These are phyloP conservation scores for Phytopythium kandeliae DNA, from an alignment of 352 stramenopile species.

Conservation along the genomic window DNA sequence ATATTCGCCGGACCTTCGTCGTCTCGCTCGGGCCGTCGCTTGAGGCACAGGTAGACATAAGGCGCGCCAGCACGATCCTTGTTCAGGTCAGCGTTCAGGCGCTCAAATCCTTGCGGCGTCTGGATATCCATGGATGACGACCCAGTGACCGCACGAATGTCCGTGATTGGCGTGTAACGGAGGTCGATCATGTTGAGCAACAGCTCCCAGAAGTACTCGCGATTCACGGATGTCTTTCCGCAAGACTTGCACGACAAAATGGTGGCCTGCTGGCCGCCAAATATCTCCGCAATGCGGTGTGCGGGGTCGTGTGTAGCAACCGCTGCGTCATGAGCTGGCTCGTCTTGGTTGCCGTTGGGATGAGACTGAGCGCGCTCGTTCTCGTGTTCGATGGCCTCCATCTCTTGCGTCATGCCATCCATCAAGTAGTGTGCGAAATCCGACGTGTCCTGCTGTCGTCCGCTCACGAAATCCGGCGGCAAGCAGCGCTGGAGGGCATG, in stretches of 20 bases:
- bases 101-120: slow-evolving; percentile 62
- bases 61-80: slow-evolving; percentile 71
- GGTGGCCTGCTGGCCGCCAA: slow-evolving; percentile 76
- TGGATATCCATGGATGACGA: slow-evolving; percentile 62
- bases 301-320: slow-evolving; percentile 17
- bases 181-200: slow-evolving; percentile 89
- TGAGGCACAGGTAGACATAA: slow-evolving; percentile 83
- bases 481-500: slow-evolving; percentile 71
- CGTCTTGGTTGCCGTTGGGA: neutral
- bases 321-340: neutral
- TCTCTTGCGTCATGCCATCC: slow-evolving; percentile 65
- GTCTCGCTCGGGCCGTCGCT: slow-evolving; percentile 50
- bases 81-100: slow-evolving; percentile 81
- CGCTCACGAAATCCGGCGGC: slow-evolving; percentile 68
- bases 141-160: slow-evolving; percentile 68
- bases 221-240: slow-evolving; percentile 74
- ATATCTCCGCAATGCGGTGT: slow-evolving; percentile 63
- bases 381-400: slow-evolving; percentile 33
- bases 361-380: neutral
- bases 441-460: slow-evolving; percentile 80
- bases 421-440: slow-evolving; percentile 87
- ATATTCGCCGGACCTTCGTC: slow-evolving; percentile 23
- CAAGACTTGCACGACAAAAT: slow-evolving; percentile 81
- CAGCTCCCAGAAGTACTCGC: slow-evolving; percentile 88
- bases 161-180: slow-evolving; percentile 83